These are phyloP conservation scores for Spatholobus suberectus DNA, from an alignment of 306 rosid species.

Conservation along the genomic window DNA sequence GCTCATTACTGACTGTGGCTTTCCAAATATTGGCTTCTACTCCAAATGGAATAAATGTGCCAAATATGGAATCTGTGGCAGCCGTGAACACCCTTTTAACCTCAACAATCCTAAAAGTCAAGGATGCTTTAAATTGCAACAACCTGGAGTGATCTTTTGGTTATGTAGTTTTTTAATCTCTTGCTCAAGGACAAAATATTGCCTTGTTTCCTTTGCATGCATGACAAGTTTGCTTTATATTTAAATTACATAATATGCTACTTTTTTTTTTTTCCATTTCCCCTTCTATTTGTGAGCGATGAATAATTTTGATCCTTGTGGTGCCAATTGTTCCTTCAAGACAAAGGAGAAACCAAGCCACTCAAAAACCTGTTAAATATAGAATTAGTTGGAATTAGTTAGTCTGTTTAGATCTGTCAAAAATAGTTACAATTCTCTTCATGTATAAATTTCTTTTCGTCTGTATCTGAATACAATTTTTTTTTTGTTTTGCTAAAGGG, in stretches of 20 bases:
- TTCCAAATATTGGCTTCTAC: slow-evolving; percentile 55
- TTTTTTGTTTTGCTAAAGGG: too few species aligned
- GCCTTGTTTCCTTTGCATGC: background rate
- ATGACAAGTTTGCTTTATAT: background rate
- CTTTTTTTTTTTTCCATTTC: background rate
- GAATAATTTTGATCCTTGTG: background rate
- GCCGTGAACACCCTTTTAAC: slow-evolving; percentile 16
- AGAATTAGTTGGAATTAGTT: too few species aligned
- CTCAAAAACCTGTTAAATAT: too few species aligned
- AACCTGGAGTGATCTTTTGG: background rate
- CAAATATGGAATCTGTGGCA: background rate
- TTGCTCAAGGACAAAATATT: background rate
- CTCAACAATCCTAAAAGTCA: background rate
- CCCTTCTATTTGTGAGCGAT: background rate
- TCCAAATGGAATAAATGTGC: background rate
- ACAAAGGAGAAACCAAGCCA: too few species aligned
- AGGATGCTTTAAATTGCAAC: slow-evolving; percentile 7
- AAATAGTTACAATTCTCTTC: too few species aligned
- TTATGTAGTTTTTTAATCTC: background rate
- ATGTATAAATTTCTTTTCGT: too few species aligned
- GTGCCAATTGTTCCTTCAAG: background rate
- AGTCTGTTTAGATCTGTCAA: too few species aligned
- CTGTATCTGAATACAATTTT: too few species aligned
- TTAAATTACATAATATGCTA: background rate
- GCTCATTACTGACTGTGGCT: slow-evolving; percentile 68